These are phyloP conservation scores for Stagonosporopsis chrysanthemi DNA, from an alignment of 2,329 filamentous ascomycete genomes.

Conservation along the genomic window DNA sequence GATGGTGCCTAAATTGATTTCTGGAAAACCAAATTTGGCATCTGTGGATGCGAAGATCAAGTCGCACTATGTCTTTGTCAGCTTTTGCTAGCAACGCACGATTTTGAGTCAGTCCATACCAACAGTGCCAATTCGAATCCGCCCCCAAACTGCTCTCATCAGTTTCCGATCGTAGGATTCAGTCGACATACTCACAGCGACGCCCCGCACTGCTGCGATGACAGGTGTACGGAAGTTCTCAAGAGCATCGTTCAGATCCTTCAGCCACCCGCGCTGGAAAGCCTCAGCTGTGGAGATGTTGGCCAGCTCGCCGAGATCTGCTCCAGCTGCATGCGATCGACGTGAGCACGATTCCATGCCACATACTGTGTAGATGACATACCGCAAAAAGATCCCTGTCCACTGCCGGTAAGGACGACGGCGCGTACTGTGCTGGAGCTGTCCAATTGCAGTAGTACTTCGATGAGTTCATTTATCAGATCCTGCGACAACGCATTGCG, in stretches of 20 bases:
- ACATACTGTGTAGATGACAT: slow-evolving; percentile 40
- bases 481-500: slow-evolving; percentile 65
- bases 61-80: slow-evolving; percentile 58
- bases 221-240: slow-evolving; percentile 87
- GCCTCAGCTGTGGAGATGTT: slow-evolving; percentile 84
- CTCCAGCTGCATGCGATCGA: slow-evolving; percentile 67
- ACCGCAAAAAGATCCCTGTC: slow-evolving; percentile 77
- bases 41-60: slow-evolving; percentile 85
- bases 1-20: slow-evolving; percentile 91
- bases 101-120: slow-evolving; percentile 54
- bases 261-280: slow-evolving; percentile 87
- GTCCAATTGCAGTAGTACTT: slow-evolving; percentile 27
- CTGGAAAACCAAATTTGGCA: slow-evolving; percentile 93
- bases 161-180: background rate
- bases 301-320: slow-evolving; percentile 97
- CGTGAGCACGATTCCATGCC: background rate
- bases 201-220: slow-evolving; percentile 89
- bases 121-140: slow-evolving; percentile 96
- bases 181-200: slow-evolving; percentile 61
- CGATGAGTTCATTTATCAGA: slow-evolving; percentile 55
- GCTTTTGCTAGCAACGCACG: slow-evolving; percentile 46
- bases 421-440: slow-evolving; percentile 28
- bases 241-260: slow-evolving; percentile 84
- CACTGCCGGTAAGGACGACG: slow-evolving; percentile 77
- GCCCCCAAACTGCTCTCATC: slow-evolving; percentile 68